Base-by-base conservation (phyloP, 257 asterid genomes). In the Anisodus tanguticus region DNA sequence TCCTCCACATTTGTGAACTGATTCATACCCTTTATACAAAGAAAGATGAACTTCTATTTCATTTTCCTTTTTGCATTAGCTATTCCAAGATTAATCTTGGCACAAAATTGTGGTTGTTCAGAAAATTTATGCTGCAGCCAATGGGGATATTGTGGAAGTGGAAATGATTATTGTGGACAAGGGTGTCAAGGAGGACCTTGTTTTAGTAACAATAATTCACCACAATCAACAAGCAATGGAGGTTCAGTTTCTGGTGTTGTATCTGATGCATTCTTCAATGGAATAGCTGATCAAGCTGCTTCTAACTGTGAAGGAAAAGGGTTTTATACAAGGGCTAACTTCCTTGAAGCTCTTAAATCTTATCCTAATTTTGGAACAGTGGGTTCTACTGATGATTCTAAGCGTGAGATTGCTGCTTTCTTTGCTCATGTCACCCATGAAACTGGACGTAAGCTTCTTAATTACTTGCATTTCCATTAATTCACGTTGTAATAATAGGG, bases 121-220 rank as follows among this genome's bases (percentile, higher is more conserved):
- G 17, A 35, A 72, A 7, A 6, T 2, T 15, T 35, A 4, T 72
- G 80, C 10, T 72, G 80, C 26, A 72, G 80, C 22, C 6, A 16
- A 72, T 72, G 26, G 16, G 80, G 80, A 3, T 72, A 10, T 72
- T 72, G 80, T 72, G 80, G 80, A 0, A 39, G 17, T 17, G 55
- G 80, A 11, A 47, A 72, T 72, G 80, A 35, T 45, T 72, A 43
- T 3, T 72, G 80, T 7, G 80, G 80, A 0, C 15, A 43, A 45
- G 80, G 80, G n/a, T 72, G 80, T 49, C 80, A 39, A 72, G 55
- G 31, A 39, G 80, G 80, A 4, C 80, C 80, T 39, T 72, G 80
- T 39, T 12, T 17, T 47, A 47, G 17, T 31, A 31, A 31, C 2
- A 31, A 31, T 35, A 22, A 6, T 13, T 1, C 55, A 54, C 2